Base-by-base conservation (phyloP, 208 protist genomes). In the Acanthamoeba castellanii region DNA sequence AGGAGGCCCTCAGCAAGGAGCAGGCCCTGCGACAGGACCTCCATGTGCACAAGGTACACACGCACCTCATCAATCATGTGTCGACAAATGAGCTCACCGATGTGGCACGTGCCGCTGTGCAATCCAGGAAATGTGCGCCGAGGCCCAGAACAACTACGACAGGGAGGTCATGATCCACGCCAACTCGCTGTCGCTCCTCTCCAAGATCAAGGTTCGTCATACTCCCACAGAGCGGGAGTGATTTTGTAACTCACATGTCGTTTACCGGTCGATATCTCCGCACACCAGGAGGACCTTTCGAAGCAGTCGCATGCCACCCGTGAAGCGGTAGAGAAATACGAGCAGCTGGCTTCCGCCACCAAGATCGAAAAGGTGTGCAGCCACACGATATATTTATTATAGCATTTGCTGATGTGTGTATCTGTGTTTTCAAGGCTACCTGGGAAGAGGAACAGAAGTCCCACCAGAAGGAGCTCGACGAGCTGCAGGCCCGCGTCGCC, bases 81-180 rank as follows among this genome's bases (percentile, higher is more conserved):
- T 16, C 45, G 45, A 50, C 45, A 11, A 50, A 50, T 50, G 45
- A 42, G 45, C 45, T 50, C 45, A 50, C 45, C 45, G 13, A 8
- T 25, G 64, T 70, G 64, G 64, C 42, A 37, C 37, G 37, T 68
- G 61, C 3, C 61, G 27, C 3, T 13, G 27, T 6, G 61, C 20
- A 68, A 68, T 47, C 42, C 61, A 70, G 64, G 64, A 76, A 27
- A 76, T 76, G 68, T 76, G 68, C 68, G 34, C 37, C 22, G 78
- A 87, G 32, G 78, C 78, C 78, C 78, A 87, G 78, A 87, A 30
- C 20, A 87, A 55, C 78, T 55, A 55, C 16, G 37, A 55, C 45
- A 50, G 37, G 32, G 78, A 87, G 32, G 78, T 55, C 25, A 22
- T 87, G 34, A 14, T 87, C n/a, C 78, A 87, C 78, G 78, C 34